These are phyloP conservation scores for Fusarium nanum DNA, from an alignment of 2,329 filamentous ascomycete species.

Conservation along the genomic window DNA sequence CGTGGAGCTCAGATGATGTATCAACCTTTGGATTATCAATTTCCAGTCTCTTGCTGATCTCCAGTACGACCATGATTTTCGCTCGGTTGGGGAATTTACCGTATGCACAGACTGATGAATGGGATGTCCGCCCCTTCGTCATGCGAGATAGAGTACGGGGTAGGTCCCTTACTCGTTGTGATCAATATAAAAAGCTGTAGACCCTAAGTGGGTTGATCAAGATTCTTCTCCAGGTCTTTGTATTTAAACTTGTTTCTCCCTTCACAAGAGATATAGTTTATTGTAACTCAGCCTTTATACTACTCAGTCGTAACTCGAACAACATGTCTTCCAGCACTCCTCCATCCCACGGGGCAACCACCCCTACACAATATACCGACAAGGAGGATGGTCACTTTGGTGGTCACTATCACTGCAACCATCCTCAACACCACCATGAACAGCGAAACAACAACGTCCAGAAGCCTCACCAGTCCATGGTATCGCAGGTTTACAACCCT, in stretches of 20 bases:
- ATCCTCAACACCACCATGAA: slow-evolving; percentile 33
- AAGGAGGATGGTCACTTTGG: slow-evolving; percentile 27
- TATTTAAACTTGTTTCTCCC: slow-evolving; percentile 1
- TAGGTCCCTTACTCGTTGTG: slow-evolving; percentile 9
- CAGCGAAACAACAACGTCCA: slow-evolving; percentile 9
- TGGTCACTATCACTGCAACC: slow-evolving; percentile 26
- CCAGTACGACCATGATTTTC: background rate
- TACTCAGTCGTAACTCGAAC: background rate
- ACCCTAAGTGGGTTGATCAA: slow-evolving; percentile 17
- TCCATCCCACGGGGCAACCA: slow-evolving; percentile 41
- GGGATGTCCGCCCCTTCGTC: slow-evolving; percentile 22
- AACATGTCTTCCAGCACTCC: slow-evolving; percentile 40
- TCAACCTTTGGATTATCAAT: slow-evolving; percentile 10
- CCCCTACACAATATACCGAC: slow-evolving; percentile 43
- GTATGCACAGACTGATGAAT: slow-evolving; percentile 14
- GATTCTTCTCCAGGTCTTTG: slow-evolving; percentile 3
- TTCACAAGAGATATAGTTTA: background rate
- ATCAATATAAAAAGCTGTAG: slow-evolving; percentile 25
- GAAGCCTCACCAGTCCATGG: slow-evolving; percentile 50
- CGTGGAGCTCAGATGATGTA: slow-evolving; percentile 18
- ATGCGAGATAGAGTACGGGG: slow-evolving; percentile 31
- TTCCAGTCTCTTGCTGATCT: slow-evolving; percentile 26
- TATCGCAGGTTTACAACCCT: slow-evolving; percentile 52
- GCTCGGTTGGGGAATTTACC: slow-evolving; percentile 4
- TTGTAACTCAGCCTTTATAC: background rate